Percentiles rank a stretch among this genome's conserved stretches.
phyloP scores from a whole-genome alignment of 139 green algal species.

The Tetraselmis chui region DNA sequence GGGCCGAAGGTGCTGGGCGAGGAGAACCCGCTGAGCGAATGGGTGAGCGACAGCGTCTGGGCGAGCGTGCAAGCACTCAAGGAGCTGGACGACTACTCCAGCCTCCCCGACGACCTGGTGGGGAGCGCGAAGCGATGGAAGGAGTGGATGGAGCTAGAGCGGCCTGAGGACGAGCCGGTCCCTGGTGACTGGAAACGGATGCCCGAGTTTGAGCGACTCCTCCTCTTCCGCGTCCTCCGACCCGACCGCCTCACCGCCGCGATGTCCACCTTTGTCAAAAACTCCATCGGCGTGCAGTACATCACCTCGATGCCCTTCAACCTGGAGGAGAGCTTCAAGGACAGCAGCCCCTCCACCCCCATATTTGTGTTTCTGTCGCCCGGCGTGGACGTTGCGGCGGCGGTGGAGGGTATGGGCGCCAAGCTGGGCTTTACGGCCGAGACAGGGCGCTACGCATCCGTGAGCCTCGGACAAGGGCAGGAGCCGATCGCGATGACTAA shows the following conservation, averaged over 20 bases:
- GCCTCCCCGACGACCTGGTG: conserved; percentile 77
- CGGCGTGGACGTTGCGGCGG: conserved; percentile 67
- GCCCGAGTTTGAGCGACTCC: conserved; percentile 72
- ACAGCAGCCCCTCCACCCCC: conserved; percentile 56
- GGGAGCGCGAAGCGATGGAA: conserved; percentile 76
- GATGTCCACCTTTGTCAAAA: conserved; percentile 72
- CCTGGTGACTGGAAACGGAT: conserved; percentile 89
- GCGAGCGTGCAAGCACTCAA: conserved; percentile 45
- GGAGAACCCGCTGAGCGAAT: conserved; percentile 75
- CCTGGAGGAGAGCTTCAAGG: conserved; percentile 64
- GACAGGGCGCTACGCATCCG: conserved; percentile 59
- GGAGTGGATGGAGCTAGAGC: conserved; percentile 85
- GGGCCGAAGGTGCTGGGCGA: conserved; percentile 51
- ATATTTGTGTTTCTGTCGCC: conserved; percentile 90
- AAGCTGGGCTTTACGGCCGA: conserved; percentile 71
- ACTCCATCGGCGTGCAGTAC: conserved; percentile 65
- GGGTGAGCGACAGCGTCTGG: conserved; percentile 61
- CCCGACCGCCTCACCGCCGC: conserved; percentile 79
- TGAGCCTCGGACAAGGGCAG: conserved; percentile 84
- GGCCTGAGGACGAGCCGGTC: conserved; percentile 76
- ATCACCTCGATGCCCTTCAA: conserved; percentile 58
- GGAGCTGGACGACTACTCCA: conserved; percentile 74
- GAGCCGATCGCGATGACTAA: conserved; percentile 79
- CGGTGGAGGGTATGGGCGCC: conserved; percentile 68
- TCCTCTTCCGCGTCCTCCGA: conserved; percentile 74